phyloP scores from a whole-genome alignment of 495 filamentous ascomycete genomes.

The Delitschia confertaspora region DNA sequence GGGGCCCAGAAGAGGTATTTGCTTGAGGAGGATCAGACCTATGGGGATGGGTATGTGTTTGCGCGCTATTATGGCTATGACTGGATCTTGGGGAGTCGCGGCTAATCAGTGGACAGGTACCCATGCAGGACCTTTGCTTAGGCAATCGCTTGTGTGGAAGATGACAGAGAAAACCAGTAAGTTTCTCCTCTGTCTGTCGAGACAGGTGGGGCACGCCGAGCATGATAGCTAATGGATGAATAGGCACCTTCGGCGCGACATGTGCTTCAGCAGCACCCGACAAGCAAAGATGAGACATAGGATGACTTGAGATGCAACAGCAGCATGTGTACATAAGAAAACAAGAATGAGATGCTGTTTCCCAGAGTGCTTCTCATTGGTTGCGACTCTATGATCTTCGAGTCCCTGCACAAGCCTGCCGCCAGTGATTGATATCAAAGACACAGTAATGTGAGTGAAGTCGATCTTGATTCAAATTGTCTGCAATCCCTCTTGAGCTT shows the following conservation, averaged over 20 bases:
- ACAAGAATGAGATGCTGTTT: not conserved
- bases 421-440: too few relatives aligned
- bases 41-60: conserved; percentile 46
- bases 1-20: conserved; percentile 53
- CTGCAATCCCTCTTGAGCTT: too few relatives aligned
- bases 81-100: not conserved
- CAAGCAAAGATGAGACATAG: too few relatives aligned
- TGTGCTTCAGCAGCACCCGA: too few relatives aligned
- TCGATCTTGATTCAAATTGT: too few relatives aligned
- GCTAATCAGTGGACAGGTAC: conserved; percentile 23
- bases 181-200: too few relatives aligned
- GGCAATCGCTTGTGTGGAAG: not conserved
- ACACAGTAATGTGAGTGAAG: too few relatives aligned
- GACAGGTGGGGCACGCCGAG: too few relatives aligned
- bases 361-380: not conserved
- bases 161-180: too few relatives aligned
- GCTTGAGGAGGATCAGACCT: conserved; percentile 48
- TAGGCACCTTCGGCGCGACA: too few relatives aligned
- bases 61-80: not conserved
- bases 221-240: too few relatives aligned
- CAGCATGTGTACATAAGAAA: conserved; percentile 15
- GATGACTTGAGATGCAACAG: too few relatives aligned
- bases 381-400: not conserved
- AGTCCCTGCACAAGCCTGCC: conserved; percentile 3
- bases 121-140: conserved; percentile 34